Evolutionary conservation across 768 basidiomycete genomes (phyloP), one percentile per base, ranked within the genome.

Genomic region (Albatrellus ellisii): DNA sequence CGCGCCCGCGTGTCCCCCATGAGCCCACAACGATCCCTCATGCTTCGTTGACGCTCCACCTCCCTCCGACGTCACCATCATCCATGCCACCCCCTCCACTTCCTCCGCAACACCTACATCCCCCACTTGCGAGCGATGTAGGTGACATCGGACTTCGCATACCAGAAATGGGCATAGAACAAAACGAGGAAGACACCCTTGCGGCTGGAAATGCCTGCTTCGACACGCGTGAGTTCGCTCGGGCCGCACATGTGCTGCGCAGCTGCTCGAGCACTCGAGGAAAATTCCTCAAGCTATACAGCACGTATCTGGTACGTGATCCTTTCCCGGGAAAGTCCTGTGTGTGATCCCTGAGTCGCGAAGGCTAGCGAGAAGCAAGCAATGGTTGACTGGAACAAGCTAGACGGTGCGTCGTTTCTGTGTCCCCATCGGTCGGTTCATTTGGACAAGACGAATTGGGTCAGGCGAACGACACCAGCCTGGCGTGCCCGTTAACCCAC

Each of bases 301-400:
- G 84, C 51, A 74, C 73, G 48, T 98, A 81, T 58, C 66, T 99
- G 58, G 95, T 95, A 57, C 67, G 81, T 69, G 12, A 26, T 25
- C 26, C 6, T 39, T 36, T 7, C 33, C 11, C n/a, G 28, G 28
- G 26, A 44, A 33, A 26, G 37, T 43, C 33, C 12, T 46, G 41
- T 42, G 33, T 28, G 41, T 42, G 27, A 47, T 37, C 38, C 42
- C 36, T 26, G 31, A 20, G 42, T 15, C 22, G 36, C 46, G 36
- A 21, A 94, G 91, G 79, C 80, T 10, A 76, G 77, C 44, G 92
- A 97, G 64, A 82, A 82, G 54, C 76, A 75, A 50, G 77, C 86
- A 1, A 71, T 83, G 52, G 71, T 83, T 52, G 78, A 84, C 44
- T 90, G 87, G 86, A 85, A 89, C 63, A 79, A 78, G 61, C 66